Evolutionary conservation across 2,329 filamentous ascomycete species (phyloP), one percentile per base, ranked within the genome.

Genomic region (Neospermospora avenae): DNA sequence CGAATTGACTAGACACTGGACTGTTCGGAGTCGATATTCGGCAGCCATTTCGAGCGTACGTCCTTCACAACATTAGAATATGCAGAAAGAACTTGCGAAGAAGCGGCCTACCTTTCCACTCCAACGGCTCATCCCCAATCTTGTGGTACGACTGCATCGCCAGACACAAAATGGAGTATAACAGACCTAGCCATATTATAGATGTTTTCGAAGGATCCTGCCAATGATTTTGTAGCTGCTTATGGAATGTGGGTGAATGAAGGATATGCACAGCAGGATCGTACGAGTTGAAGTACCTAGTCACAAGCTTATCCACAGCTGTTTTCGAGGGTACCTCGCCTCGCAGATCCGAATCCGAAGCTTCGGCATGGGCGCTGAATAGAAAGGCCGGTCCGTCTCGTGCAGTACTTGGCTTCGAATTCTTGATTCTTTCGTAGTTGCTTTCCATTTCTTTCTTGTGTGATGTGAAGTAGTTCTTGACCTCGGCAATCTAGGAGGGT

Each of bases 361-460:
- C 86, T 10, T 87, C 83, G 52, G 87, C 80, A 65, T 81, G 81
- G 1, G 87, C 86, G 55, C 90, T 90, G 64, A 96, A 88, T 10
- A 98, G 77, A 65, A 97, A 87, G 0, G 89, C 87, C 1, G 89
- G 90, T 1, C 89, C 89, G 60, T 86, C 84, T 39, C 77, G 77
- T 28, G 83, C 81, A 2, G 78, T 77, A 28, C 77, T 77, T 16
- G 86, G 81, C 68, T 89, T 91, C 41, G 84, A 84, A 46, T 84
- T 84, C 72, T 87, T 83, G 55, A 96, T 86, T 68, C 86, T 88
- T 68, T 90, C 86, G 67, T 91, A 86, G 68, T 93, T 92, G 60
- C 86, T 87, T 71, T 96, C 91, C 61, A 93, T 81, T 66, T 97
- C 92, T 71, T 95, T 93, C 74, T 95, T 96, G 75, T 97, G 91